These are phyloP conservation scores for Saturnispora ahearnii DNA, from an alignment of 805 yeast species.

Conservation along the genomic window DNA sequence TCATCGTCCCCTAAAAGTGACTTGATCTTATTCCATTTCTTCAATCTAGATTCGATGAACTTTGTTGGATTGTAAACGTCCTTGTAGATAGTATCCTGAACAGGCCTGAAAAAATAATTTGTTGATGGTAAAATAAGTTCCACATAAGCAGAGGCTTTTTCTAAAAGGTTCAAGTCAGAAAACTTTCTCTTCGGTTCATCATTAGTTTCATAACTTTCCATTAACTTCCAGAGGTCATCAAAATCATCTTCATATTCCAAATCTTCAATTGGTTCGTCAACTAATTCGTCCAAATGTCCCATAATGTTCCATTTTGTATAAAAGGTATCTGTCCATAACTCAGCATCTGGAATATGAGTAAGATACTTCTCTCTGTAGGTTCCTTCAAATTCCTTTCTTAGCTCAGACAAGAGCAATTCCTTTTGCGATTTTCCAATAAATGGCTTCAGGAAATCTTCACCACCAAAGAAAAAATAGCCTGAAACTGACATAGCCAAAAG, in stretches of 20 bases:
- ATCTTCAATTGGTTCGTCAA: constrained; percentile 24
- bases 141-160: constrained; percentile 17
- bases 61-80: constrained; percentile 24
- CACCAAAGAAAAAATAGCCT: constrained; percentile 1
- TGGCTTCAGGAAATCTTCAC: background rate
- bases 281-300: constrained; percentile 24
- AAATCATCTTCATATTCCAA: background rate
- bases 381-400: constrained; percentile 23
- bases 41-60: constrained; percentile 20
- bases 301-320: constrained; percentile 21
- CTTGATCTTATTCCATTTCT: constrained; percentile 24
- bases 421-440: constrained; percentile 4
- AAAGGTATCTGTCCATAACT: constrained; percentile 21
- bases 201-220: constrained; percentile 12
- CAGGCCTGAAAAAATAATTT: constrained; percentile 21
- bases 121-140: constrained; percentile 16
- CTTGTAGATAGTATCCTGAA: constrained; percentile 23
- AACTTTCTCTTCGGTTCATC: constrained; percentile 9
- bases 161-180: constrained; percentile 8
- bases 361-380: constrained; percentile 25
- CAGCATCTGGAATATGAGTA: constrained; percentile 15
- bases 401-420: constrained; percentile 10
- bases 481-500: background rate
- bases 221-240: background rate
- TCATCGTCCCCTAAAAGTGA: constrained; percentile 19